Evolutionary conservation across 75 land plant genomes (phyloP).

Genomic region (Selaginella tamariscina): DNA sequence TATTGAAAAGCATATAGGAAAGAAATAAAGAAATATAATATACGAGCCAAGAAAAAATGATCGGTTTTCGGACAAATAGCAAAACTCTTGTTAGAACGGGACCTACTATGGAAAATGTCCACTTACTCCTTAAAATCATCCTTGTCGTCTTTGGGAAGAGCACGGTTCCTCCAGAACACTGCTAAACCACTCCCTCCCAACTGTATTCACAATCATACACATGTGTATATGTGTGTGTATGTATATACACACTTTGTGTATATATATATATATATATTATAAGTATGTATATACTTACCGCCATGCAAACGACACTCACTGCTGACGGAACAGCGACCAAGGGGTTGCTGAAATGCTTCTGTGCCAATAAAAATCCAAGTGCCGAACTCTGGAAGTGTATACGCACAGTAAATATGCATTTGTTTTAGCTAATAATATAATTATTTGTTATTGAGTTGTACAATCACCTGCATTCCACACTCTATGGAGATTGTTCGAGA

Average conservation of each 20-base stretch:
- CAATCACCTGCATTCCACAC: conserved; percentile 91
- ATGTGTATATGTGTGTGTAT: no score
- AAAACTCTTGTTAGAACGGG: no score
- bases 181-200: conserved; percentile 93
- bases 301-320: conserved; percentile 97
- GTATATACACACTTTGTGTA: no score
- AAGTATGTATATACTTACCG: no score
- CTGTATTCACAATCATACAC: no score
- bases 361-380: conserved; percentile 85
- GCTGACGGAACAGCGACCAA: conserved; percentile 97
- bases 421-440: neutral
- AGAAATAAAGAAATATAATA: no score
- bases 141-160: conserved; percentile 71
- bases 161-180: conserved; percentile 77
- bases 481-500: conserved; percentile 92
- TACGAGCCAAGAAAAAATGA: no score
- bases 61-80: no score
- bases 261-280: no score
- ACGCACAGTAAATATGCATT: neutral
- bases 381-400: conserved; percentile 68
- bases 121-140: conserved; percentile 89
- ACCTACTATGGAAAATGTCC: neutral
- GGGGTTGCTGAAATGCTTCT: conserved; percentile 92
- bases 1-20: no score
- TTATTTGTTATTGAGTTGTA: no score